These are phyloP conservation scores for Excoecaria agallocha DNA, from an alignment of 345 rosid genomes.

Conservation along the genomic window DNA sequence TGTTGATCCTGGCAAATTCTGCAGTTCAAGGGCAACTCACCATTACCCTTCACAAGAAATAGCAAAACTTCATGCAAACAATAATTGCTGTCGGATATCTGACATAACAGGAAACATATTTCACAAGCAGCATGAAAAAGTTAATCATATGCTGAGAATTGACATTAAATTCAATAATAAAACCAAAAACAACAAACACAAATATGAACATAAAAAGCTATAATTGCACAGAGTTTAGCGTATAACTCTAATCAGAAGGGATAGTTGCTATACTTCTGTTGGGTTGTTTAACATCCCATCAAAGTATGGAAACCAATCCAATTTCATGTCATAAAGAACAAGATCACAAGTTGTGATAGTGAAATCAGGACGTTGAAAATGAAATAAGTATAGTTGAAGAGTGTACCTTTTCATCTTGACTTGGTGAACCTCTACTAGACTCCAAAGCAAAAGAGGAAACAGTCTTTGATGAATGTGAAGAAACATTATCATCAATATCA, in stretches of 20 bases:
- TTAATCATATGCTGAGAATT: neutral
- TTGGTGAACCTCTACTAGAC: conserved; percentile 30
- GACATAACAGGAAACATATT: neutral
- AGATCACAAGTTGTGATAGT: neutral
- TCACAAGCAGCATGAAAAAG: neutral
- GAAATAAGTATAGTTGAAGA: neutral
- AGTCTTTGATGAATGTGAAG: conserved; percentile 52
- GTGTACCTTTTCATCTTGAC: conserved; percentile 49
- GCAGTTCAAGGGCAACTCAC: conserved; percentile 19
- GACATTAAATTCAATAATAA: neutral
- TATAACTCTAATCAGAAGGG: neutral
- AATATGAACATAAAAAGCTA: neutral
- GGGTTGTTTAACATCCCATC: neutral
- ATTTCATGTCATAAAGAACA: neutral
- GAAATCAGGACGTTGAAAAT: neutral
- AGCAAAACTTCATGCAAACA: neutral
- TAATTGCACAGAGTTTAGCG: neutral
- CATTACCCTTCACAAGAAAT: neutral
- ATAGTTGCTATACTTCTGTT: neutral
- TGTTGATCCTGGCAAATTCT: conserved; percentile 35
- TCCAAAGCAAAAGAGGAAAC: conserved; percentile 44
- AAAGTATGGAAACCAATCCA: neutral
- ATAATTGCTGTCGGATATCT: neutral
- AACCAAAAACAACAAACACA: neutral
- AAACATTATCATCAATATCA: conserved; percentile 45